Evolutionary conservation across 1,284 basidiomycete genomes (phyloP), one percentile per base, ranked within the genome.

Genomic region (Ceratobasidium sp.): DNA sequence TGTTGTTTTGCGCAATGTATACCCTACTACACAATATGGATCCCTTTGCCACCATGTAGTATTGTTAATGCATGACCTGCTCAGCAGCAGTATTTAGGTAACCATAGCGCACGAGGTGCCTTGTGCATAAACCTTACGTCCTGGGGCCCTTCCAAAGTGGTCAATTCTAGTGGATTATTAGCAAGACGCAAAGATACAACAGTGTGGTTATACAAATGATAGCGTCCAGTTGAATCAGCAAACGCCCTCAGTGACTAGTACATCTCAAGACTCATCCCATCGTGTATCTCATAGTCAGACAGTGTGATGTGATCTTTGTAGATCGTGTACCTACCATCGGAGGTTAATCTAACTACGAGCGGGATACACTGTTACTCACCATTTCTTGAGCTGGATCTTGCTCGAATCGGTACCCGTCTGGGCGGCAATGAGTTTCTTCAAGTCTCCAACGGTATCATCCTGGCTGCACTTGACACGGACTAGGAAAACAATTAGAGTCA

Each of bases 371-470:
- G 33, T 4, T 36, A 78, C 88, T 71, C 72, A 90, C 95, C 95
- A 98, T 85, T 98, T 98, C 87, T 98, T 99, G 64, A 99, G 81
- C 75, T 90, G 85, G 71, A 99, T 98, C 85, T 98, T 95, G 50
- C 79, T 80, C 8, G 79, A 76, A 75, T 92, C 87, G 2, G 95
- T 98, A 54, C 96, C 97, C 0, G 88, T 98, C 79, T 99, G 96
- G 2, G 95, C 95, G 1, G 91, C 95, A 73, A 99, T 98, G 69
- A 98, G 87, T 79, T 91, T 91, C 83, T 99, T 99, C 70, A 98
- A 82, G 77, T 98, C 95, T 33, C 95, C 95, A 27, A 99, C 92
- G 0, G 96, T 99, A 77, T 99, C 96, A 14, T 98, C 90, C 3
- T 93, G 87, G 74, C 90, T 90, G 80, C 90, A 93, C 80, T 97